These are phyloP conservation scores for Verbena officinalis DNA, from an alignment of 257 asterid genomes.

Conservation along the genomic window DNA sequence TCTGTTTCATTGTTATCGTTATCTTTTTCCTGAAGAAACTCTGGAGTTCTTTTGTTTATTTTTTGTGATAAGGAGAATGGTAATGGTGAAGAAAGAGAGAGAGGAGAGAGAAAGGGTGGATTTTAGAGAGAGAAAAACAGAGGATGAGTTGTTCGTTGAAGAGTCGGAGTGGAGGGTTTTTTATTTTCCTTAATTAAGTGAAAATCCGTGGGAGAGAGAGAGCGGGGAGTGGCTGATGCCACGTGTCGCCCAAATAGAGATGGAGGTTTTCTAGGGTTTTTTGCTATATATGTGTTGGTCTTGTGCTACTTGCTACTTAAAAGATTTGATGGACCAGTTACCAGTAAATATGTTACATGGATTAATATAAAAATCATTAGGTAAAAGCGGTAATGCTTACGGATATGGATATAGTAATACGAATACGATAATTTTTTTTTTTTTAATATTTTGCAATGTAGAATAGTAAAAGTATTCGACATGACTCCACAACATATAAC, in stretches of 20 bases:
- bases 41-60: not conserved
- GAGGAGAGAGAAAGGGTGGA: not conserved
- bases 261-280: conserved; percentile 49
- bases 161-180: conserved; percentile 23
- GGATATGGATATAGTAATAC: no score
- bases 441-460: no score
- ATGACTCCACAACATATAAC: no score
- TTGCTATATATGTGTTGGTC: conserved; percentile 18
- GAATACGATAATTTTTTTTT: no score
- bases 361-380: no score
- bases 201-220: conserved; percentile 23
- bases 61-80: conserved; percentile 22
- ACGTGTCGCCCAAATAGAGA: conserved; percentile 56
- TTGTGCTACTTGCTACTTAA: not conserved
- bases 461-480: no score
- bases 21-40: not conserved
- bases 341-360: no score
- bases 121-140: conserved; percentile 1
- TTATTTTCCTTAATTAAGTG: conserved; percentile 20
- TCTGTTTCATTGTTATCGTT: conserved; percentile 31
- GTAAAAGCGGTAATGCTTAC: no score
- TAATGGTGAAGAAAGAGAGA: conserved; percentile 10
- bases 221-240: conserved; percentile 44
- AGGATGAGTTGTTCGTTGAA: not conserved
- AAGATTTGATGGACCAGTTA: no score